A percentile compares a stretch with the other conserved stretches of the same genome.
Conservation (phyloP, 2,329 filamentous ascomycete genomes). For the Aspergillus brasiliensis region DNA sequence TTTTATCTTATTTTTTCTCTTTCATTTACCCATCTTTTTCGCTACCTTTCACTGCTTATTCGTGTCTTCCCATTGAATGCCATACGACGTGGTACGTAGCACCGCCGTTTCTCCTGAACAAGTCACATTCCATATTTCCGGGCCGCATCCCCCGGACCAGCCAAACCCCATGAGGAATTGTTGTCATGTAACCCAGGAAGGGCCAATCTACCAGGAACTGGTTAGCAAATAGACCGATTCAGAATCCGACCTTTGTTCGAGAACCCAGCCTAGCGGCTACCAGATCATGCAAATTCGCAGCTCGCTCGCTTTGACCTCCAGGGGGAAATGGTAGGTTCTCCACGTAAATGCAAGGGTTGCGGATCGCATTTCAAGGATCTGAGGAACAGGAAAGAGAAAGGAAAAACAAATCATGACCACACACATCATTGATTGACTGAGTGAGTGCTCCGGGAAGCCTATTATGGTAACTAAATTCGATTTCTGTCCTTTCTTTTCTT, state of each 20-base stretch:
- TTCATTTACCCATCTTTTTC: neutral
- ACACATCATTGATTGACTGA: no score
- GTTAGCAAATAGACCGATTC: conserved; percentile 19
- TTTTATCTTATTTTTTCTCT: no score
- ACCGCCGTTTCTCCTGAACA: conserved; percentile 12
- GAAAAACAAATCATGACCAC: no score
- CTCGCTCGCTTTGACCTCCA: conserved; percentile 10
- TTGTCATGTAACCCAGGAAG: conserved; percentile 8
- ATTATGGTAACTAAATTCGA: neutral
- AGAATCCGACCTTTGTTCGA: conserved; percentile 17
- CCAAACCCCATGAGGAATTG: conserved; percentile 10
- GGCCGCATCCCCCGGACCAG: conserved; percentile 17
- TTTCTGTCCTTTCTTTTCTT: neutral
- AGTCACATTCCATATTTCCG: conserved; percentile 23
- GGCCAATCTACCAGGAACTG: conserved; percentile 3
- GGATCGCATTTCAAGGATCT: conserved; percentile 17
- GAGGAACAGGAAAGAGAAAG: neutral
- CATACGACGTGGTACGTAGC: neutral
- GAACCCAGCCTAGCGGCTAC: conserved; percentile 14
- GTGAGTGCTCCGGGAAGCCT: neutral
- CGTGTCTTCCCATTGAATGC: neutral
- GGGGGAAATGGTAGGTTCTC: conserved; percentile 1
- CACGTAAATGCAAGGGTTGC: conserved; percentile 21
- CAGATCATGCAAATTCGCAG: conserved; percentile 16
- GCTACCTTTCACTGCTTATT: neutral